These are phyloP conservation scores for Haplosporangium gracile DNA, from an alignment of 192 early-diverging fungal genomes.

Conservation along the genomic window DNA sequence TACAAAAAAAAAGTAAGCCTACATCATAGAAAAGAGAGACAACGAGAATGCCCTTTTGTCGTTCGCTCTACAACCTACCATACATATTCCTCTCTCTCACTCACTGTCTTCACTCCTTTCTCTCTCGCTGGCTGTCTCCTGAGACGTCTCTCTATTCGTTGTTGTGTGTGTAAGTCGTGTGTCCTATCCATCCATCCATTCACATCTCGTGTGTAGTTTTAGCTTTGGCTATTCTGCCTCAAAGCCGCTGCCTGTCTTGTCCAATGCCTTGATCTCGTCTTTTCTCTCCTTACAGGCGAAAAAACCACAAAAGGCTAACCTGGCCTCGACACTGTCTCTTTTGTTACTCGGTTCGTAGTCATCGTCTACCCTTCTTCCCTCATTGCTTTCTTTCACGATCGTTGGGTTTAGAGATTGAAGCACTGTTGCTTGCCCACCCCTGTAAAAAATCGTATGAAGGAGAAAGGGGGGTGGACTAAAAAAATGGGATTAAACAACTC, in stretches of 20 bases:
- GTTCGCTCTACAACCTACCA: neutral
- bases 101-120: too few relatives aligned
- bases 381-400: too few relatives aligned
- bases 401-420: too few relatives aligned
- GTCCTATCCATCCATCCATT: neutral
- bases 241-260: neutral
- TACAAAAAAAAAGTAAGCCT: neutral
- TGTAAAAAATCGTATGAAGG: too few relatives aligned
- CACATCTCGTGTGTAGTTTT: neutral
- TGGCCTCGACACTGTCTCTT: too few relatives aligned
- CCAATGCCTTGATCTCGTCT: neutral
- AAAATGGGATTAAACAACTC: too few relatives aligned
- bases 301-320: neutral
- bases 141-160: neutral
- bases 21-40: neutral
- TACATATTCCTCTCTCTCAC: neutral
- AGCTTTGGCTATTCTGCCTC: neutral
- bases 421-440: too few relatives aligned
- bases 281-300: neutral
- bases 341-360: too few relatives aligned
- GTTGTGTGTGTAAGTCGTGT: neutral
- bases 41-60: slow-evolving; percentile 2
- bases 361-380: too few relatives aligned
- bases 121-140: neutral
- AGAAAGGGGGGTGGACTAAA: too few relatives aligned